Base-by-base conservation (phyloP, 352 stramenopile genomes). In the Blastocystis sp. region DNA sequence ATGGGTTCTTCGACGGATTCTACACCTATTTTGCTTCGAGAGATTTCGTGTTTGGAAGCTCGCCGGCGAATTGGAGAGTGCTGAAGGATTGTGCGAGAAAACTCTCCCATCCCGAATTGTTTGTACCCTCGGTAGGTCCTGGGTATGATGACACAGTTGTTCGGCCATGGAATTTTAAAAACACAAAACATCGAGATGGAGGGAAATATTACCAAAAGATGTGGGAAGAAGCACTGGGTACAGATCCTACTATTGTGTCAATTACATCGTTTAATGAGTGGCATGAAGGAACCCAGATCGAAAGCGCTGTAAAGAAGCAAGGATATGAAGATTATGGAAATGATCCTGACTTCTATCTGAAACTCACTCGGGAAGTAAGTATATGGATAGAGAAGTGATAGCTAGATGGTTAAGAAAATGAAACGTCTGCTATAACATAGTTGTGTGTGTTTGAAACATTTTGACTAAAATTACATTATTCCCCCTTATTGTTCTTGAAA, bases 201-300 rank as follows among this genome's bases (percentile, higher is more conserved):
- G 90, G 90, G 7, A 62, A 65, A 4, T 91, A 91, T 56, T 91
- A 91, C 62, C 43, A 56, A 45, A 16, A 89, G n/a, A 88, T 79
- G 66, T 91, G 89, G 89, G 45, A 73, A 45, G 53, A 47, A 9
- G 90, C 90, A 7, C 11, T 90, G 18, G 18, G 63, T 5, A n/a
- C 62, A 5, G 43, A 76, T 18, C 30, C 64, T 24, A 39, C 62
- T 13, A 53, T 73, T 63, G 64, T 91, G 16, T 89, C 64, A 4
- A 70, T 91, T 39, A 91, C 90, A 26, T 90, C 76, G 0, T 91
- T 91, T 55, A 91, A 91, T 75, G 90, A 91, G 45, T 91, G 90
- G 90, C 90, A 91, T 62, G 90, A 91, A 75, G 90, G 90, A 11
- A 90, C 90, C 0, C 89, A 91, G 47, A 91, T 91, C 43, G 90